These are phyloP conservation scores for Fomitopsis palustris DNA, from an alignment of 1,284 basidiomycete species.

Conservation along the genomic window DNA sequence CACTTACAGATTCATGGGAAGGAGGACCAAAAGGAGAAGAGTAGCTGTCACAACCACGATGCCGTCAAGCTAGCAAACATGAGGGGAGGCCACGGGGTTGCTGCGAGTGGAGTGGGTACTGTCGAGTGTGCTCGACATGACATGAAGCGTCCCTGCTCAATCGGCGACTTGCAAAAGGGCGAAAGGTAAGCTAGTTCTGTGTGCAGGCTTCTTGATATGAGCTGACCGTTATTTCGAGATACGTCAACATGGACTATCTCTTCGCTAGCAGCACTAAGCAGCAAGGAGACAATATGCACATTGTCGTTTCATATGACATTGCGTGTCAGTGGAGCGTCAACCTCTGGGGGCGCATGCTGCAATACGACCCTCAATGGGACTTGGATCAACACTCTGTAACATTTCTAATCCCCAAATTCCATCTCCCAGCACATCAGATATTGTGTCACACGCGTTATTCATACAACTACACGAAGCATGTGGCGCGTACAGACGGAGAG, in stretches of 20 bases:
- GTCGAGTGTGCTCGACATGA: constrained; percentile 18
- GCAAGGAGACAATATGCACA: not conserved
- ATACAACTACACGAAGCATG: constrained; percentile 3
- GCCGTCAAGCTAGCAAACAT: constrained; percentile 8
- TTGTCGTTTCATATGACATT: constrained; percentile 17
- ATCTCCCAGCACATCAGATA: constrained; percentile 5
- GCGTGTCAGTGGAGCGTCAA: constrained; percentile 18
- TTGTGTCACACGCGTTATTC: constrained; percentile 4
- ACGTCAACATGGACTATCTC: constrained; percentile 19
- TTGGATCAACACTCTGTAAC: not conserved
- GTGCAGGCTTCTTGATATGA: not conserved
- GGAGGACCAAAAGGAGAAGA: not conserved
- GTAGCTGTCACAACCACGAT: constrained; percentile 11
- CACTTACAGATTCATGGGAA: not conserved
- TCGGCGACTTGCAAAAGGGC: constrained; percentile 24
- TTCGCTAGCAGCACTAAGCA: constrained; percentile 7
- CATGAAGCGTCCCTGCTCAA: constrained; percentile 17
- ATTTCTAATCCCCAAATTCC: constrained; percentile 9
- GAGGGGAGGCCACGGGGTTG: not conserved
- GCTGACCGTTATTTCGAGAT: constrained; percentile 7
- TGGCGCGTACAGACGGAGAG: constrained; percentile 2
- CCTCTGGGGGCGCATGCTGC: constrained; percentile 3
- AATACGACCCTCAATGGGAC: not conserved
- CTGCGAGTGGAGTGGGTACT: constrained; percentile 6
- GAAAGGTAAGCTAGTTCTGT: constrained; percentile 25